Evolutionary conservation across 169 alveolate genomes (phyloP), one percentile per base, ranked within the genome.

Genomic region (Blepharisma undulans): DNA sequence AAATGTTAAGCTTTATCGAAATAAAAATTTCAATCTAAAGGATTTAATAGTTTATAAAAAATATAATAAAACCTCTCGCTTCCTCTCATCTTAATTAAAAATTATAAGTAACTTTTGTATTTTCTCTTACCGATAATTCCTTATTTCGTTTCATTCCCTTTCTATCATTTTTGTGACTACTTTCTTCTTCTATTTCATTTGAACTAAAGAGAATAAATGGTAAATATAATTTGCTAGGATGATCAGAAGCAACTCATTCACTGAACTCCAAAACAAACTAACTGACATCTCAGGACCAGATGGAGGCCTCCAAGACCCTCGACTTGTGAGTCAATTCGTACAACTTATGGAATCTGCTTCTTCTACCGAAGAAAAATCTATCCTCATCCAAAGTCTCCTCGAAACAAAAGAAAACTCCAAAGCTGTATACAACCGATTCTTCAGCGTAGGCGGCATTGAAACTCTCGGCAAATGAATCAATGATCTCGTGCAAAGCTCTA

Each of bases 231-330:
- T 48, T 48, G 66, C 66, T 48, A 48, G 66, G 66, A 48, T 48
- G 66, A 48, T 48, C 66, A 48, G 66, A 48, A 48, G 66, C 66
- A 48, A 48, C 66, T 48, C 66, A 18, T 48, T 48, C 66, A 48
- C 66, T 48, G 87, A 79, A 79, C 87, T 79, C 7, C 61, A 79
- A 79, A 79, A 32, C 61, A n/a, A 79, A 79, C 87, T 79, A 14
- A 29, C 4, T 29, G 87, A 79, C 29, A 79, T 79, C 61, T 32
- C 34, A 79, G 87, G 87, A 29, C 87, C 87, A 29, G 29, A 25
- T 27, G 87, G 87, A 4, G 87, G 87, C 71, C 87, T 79, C 10
- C 29, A 27, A 32, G 87, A 79, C 29, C 29, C 87, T 33, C 76
- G 87, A 22, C 34, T 25, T 25, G 87, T 79, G 66, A 33, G 87